Base-by-base conservation (phyloP, 1,284 basidiomycete genomes). In the Microbotryum silenes-acaulis region DNA sequence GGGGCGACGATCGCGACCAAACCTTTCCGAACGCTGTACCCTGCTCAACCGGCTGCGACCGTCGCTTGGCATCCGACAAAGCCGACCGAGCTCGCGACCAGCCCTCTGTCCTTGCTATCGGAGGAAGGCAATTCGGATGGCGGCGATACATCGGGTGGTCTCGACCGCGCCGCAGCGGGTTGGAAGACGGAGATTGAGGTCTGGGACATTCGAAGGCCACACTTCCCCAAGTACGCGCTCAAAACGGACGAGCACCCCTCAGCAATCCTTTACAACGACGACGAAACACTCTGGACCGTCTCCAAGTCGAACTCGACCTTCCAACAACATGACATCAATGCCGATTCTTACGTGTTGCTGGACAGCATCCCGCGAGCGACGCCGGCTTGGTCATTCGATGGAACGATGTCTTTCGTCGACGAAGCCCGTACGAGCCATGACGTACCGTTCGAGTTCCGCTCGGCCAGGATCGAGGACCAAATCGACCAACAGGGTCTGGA, bases 391-490 rank as follows among this genome's bases (percentile, higher is more conserved):
- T 63, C 54, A n/a, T 10, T 48, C 66, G 88, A 77, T 59, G 77
- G 77, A 7, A 71, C 75, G 33, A 67, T 79, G 9, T 71, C 73
- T 29, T 77, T 78, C 49, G 75, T 78, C 64, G 77, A 78, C 64
- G 78, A 78, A 45, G 64, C 61, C 0, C 23, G 59, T 16, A 45
- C 33, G 6, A 18, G 29, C 12, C 27, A 56, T 27, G 65, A 60
- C 18, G 29, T 62, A 14, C 62, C 60, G 4, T 42, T 42, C 37
- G 37, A 42, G 37, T 42, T 12, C 12, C 37, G 37, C 37, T 42
- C 37, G 14, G 14, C 37, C 37, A 42, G 16, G 33, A n/a, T 27
- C 31, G 51, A 42, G 16, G 37, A 42, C 37, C 37, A 42, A 18
- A 18, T 42, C 37, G 4, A 14, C 37, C 18, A 33, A 52, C 49